Evolutionary conservation across 164 flowering plant species (phyloP), one percentile per base, ranked within the genome.

Genomic region (Umbilicus rupestris): DNA sequence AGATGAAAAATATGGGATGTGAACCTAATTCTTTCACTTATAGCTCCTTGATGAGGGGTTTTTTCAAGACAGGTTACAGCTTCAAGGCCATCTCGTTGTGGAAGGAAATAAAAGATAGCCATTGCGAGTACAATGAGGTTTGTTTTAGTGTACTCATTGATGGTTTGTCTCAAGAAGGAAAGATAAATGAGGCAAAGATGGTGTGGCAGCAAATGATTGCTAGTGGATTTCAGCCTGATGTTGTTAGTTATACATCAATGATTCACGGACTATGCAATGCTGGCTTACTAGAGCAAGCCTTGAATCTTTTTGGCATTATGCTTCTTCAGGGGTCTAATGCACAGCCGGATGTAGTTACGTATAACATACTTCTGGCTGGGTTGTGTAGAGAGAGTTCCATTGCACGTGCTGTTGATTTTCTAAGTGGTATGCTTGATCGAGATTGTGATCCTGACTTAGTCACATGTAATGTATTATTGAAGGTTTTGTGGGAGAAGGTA

Each of bases 311-410:
- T 64, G 77, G 87, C 71, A 81, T 87, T 76, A 90, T 92, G 96
- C 83, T 85, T n/a, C 81, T 76, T 70, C 78, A 71, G 73, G 86
- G 57, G 41, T 68, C 79, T 22, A 63, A 68, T 5, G 79, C 79
- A 70, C 79, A 79, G 68, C 96, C 98, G 1, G 98, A 92, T 79
- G 79, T 87, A 30, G 68, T 92, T 39, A 87, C 95, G 22, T 92
- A 88, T 63, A 89, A 88, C 71, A 85, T 88, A 69, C 78, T 92
- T 68, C 71, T 90, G 22, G 73, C 75, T 70, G 84, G 83, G 41
- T 80, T 92, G 65, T 90, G 93, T 78, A 82, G 76, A 72, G 73
- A 76, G 33, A 70, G 71, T 68, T 80, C 69, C 55, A 69, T 88
- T 57, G 72, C 83, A 6, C 85, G 66, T 59, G 93, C 93, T 49